Conservation (phyloP, 805 yeast species). For the Lipomyces starkeyi region DNA sequence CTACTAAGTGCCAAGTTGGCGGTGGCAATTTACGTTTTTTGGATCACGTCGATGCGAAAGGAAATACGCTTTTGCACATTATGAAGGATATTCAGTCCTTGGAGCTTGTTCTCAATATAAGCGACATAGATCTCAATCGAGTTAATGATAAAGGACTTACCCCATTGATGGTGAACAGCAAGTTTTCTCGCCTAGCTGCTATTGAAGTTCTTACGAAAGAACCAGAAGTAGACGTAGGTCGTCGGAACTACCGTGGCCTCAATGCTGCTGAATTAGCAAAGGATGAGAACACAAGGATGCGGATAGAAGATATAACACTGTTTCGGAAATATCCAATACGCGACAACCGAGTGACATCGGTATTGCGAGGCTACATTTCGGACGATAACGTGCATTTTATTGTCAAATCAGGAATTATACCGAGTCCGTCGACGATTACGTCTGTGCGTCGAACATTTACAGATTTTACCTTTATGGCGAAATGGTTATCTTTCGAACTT, state of each 20-base stretch:
- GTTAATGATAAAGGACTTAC: conserved; percentile 64
- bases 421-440: conserved; percentile 29
- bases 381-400: conserved; percentile 39
- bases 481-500: conserved; percentile 45
- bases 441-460: conserved; percentile 43
- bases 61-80: conserved; percentile 79
- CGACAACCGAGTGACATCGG: conserved; percentile 36
- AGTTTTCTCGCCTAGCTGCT: conserved; percentile 70
- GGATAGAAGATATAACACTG: conserved; percentile 39
- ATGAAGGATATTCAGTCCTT: conserved; percentile 57
- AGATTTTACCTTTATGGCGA: conserved; percentile 46
- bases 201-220: conserved; percentile 58
- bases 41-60: conserved; percentile 73
- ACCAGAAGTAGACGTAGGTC: conserved; percentile 54
- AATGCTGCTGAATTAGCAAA: conserved; percentile 47
- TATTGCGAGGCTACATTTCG: conserved; percentile 36
- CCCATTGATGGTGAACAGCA: conserved; percentile 73
- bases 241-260: conserved; percentile 43
- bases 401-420: conserved; percentile 37
- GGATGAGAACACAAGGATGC: conserved; percentile 39
- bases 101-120: conserved; percentile 48
- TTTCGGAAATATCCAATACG: conserved; percentile 30
- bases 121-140: conserved; percentile 61
- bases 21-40: conserved; percentile 43
- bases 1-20: conserved; percentile 32